phyloP scores from a whole-genome alignment of 2,329 filamentous ascomycete genomes.

The Coleophoma cylindrospora region DNA sequence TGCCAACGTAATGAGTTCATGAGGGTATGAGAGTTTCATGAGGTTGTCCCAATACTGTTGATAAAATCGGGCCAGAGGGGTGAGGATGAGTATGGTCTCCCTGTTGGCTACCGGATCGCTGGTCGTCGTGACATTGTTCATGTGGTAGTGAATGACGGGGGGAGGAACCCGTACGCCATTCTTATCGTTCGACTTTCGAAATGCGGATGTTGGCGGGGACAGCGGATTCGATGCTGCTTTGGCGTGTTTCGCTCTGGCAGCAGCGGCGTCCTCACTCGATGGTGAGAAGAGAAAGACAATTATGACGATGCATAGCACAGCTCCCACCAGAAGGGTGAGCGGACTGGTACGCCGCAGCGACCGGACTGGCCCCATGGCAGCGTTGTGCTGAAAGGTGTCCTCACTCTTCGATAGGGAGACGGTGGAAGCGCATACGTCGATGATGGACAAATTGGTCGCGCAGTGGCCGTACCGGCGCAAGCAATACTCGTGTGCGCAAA shows the following conservation, averaged over 20 bases:
- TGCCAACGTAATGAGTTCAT: slow-evolving; percentile 88
- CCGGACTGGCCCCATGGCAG: slow-evolving; percentile 57
- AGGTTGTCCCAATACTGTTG: slow-evolving; percentile 95
- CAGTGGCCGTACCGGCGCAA: not conserved
- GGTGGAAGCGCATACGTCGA: slow-evolving; percentile 17
- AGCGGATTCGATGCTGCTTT: slow-evolving; percentile 62
- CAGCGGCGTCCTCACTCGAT: slow-evolving; percentile 41
- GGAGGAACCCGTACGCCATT: slow-evolving; percentile 58
- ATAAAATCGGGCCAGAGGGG: slow-evolving; percentile 91
- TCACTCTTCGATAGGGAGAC: slow-evolving; percentile 14
- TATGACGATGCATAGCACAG: slow-evolving; percentile 67
- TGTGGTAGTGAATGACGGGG: slow-evolving; percentile 86
- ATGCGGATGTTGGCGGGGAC: slow-evolving; percentile 69
- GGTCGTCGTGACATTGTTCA: slow-evolving; percentile 91
- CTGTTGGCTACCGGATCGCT: slow-evolving; percentile 68
- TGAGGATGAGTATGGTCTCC: slow-evolving; percentile 87
- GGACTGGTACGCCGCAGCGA: slow-evolving; percentile 75
- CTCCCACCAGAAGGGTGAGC: slow-evolving; percentile 68
- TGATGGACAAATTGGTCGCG: not conserved
- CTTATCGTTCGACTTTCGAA: slow-evolving; percentile 59
- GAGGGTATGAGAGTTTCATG: slow-evolving; percentile 76
- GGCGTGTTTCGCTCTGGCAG: slow-evolving; percentile 43
- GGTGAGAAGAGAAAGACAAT: slow-evolving; percentile 57
- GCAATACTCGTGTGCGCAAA: slow-evolving; percentile 3
- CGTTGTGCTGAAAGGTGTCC: slow-evolving; percentile 19